Evolutionary conservation across 768 basidiomycete genomes (phyloP), one percentile per base, ranked within the genome.

Genomic region (Psilocybe sp.): DNA sequence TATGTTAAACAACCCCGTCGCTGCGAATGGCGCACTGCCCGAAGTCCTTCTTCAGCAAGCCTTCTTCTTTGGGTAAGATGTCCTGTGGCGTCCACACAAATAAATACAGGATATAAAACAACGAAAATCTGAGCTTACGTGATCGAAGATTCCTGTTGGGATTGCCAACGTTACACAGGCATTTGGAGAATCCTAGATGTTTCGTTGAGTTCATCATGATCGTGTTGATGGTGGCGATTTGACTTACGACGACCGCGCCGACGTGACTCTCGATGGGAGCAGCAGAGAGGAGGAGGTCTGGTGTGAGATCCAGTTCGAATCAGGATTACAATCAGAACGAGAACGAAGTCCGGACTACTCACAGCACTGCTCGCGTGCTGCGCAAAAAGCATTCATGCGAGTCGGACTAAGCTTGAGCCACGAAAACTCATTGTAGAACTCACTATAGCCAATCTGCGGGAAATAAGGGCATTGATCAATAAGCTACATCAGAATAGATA

Each of bases 341-440:
- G 28, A 49, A 16, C 4, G 28, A 41, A 16, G 19, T 34, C 11
- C 12, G n/a, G 18, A 9, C 31, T n/a, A 61, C 69, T 46, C 55
- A 85, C 84, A 88, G 4, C 84, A 82, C 71, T 91, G 89, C 64
- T 91, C 87, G 12, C 85, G 82, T 33, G 88, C 85, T 87, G 44
- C n/a, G 19, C 19, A 2, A 11, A 18, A 15, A 13, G 6, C 7
- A 46, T 18, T 40, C n/a, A 47, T 19, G 36, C 3, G 23, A 28
- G 23, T 28, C 7, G 7, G 3, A 28, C 7, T 18, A 37, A 46
- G 12, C 41, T 3, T 13, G 23, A n/a, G 12, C 3, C 38, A 32
- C 38, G 11, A 34, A 33, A n/a, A 40, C 12, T 15, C 4, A 32
- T 18, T 33, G 12, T 23, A 20, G 6, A 19, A 71, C 84, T 57